Base-by-base conservation (phyloP, 2,329 filamentous ascomycete species). In the Cylindrodendrum hubeiense region DNA sequence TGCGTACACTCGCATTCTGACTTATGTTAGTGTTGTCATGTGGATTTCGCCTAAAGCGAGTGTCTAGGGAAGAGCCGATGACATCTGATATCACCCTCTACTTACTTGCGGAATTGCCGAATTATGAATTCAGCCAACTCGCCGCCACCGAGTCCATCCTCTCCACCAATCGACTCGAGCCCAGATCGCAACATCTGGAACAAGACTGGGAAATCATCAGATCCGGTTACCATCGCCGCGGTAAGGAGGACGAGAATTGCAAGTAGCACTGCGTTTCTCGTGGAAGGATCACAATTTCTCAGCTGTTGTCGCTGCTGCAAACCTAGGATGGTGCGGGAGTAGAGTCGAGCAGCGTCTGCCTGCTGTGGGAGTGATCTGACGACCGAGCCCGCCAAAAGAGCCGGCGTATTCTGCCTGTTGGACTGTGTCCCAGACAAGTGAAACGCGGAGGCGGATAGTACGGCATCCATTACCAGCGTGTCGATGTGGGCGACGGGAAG, bases 201-300 rank as follows among this genome's bases (percentile, higher is more conserved):
- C 2, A 72, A 33, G 10, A 66, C 56, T 1, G 65, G 68, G n/a
- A 68, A 71, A 22, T 71, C 70, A 2, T 60, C 43, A 6, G 44
- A 52, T 4, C 65, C 71, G 13, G 67, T 70, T 19, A 73, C 58
- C 65, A 68, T 70, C 3, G 64, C 62, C 0, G 54, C 51, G 1
- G 68, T 68, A 1, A 73, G 41, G 2, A 74, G 65, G 0, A 68
- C 46, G 1, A 72, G 41, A n/a, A 71, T 73, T 1, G 67, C 53
- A 1, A 72, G 43, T 3, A 66, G 47, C 8, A 67, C 60, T 3
- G 34, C 57, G 19, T 67, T 41, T 33, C 43, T 57, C 5, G 17
- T 44, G 15, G 17, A 21, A 4, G 17, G 4, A 44, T 68, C 46
- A 15, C 17, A 60, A 5, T 17, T 19, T 12, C 8, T 19, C 0